Conservation (phyloP, 805 yeast species). For the Metschnikowia vanudenii region DNA sequence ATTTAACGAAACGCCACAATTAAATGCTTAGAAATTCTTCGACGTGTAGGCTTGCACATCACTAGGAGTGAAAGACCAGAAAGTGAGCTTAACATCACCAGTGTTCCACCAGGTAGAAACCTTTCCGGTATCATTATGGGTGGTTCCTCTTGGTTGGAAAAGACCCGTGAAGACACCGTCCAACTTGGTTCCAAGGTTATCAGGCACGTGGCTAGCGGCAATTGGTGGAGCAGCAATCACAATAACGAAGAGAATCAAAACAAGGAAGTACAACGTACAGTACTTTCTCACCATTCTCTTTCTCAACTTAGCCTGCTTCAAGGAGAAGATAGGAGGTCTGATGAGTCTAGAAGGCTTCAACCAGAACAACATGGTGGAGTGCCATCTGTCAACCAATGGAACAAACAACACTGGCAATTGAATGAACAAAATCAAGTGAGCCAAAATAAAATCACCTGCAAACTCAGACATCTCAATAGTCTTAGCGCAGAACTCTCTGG, state of each 20-base stretch:
- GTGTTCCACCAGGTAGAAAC: conserved; percentile 23
- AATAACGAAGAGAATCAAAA: conserved; percentile 68
- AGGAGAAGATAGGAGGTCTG: conserved; percentile 95
- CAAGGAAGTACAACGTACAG: conserved; percentile 71
- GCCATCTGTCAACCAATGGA: conserved; percentile 95
- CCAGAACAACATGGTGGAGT: conserved; percentile 98
- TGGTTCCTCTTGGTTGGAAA: conserved; percentile 83
- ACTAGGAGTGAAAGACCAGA: conserved; percentile 54
- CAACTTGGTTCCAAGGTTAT: conserved; percentile 30
- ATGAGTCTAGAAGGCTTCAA: conserved; percentile 94
- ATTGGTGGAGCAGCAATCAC: conserved; percentile 90
- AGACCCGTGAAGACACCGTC: conserved; percentile 57
- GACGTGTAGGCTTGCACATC: conserved; percentile 56
- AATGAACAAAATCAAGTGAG: conserved; percentile 81
- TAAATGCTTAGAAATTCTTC: conserved; percentile 36
- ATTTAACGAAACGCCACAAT: background rate
- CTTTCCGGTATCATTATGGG: conserved; percentile 80
- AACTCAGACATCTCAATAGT: conserved; percentile 91
- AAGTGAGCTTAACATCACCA: conserved; percentile 32
- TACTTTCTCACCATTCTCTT: conserved; percentile 97
- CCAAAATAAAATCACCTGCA: conserved; percentile 93
- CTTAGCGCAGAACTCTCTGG: conserved; percentile 94
- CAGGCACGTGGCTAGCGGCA: conserved; percentile 59
- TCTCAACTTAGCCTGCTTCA: conserved; percentile 93
- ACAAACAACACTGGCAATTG: conserved; percentile 84